phyloP scores from a whole-genome alignment of 1,284 basidiomycete genomes.

The Cutaneotrichosporon sp. region DNA sequence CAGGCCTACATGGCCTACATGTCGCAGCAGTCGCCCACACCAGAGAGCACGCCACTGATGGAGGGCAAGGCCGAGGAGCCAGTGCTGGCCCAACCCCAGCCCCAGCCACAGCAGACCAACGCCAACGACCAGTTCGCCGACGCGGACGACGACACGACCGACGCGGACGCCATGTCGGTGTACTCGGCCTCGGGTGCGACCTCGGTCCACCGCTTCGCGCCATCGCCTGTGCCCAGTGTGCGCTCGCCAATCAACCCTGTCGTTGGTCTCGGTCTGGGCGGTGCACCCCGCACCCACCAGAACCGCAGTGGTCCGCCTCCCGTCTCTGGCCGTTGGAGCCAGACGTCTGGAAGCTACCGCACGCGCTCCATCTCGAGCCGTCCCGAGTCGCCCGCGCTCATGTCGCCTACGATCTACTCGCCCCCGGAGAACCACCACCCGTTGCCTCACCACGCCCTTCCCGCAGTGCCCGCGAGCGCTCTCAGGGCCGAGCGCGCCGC shows the following conservation, averaged over 20 bases:
- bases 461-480: not conserved
- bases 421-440: slow-evolving; percentile 3
- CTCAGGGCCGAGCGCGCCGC: slow-evolving; percentile 13
- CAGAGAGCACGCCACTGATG: slow-evolving; percentile 5
- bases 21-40: slow-evolving; percentile 14
- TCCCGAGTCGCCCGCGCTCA: slow-evolving; percentile 21
- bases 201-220: slow-evolving; percentile 22
- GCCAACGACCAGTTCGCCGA: slow-evolving; percentile 53
- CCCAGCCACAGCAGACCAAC: slow-evolving; percentile 13
- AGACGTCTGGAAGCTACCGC: slow-evolving; percentile 14
- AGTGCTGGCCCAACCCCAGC: not conserved
- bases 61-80: not conserved
- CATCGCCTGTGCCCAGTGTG: slow-evolving; percentile 14
- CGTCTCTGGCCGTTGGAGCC: slow-evolving; percentile 21
- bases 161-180: slow-evolving; percentile 22
- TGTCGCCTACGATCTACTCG: slow-evolving; percentile 15
- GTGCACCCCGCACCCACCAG: slow-evolving; percentile 8
- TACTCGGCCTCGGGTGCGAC: slow-evolving; percentile 29
- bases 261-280: slow-evolving; percentile 10
- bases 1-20: slow-evolving; percentile 39
- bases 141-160: slow-evolving; percentile 53
- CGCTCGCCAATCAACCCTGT: not conserved
- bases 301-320: slow-evolving; percentile 16
- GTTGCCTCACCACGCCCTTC: not conserved
- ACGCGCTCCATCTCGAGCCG: slow-evolving; percentile 13